phyloP scores from a whole-genome alignment of 1,139 yeast genomes.

The Pichia sp. region DNA sequence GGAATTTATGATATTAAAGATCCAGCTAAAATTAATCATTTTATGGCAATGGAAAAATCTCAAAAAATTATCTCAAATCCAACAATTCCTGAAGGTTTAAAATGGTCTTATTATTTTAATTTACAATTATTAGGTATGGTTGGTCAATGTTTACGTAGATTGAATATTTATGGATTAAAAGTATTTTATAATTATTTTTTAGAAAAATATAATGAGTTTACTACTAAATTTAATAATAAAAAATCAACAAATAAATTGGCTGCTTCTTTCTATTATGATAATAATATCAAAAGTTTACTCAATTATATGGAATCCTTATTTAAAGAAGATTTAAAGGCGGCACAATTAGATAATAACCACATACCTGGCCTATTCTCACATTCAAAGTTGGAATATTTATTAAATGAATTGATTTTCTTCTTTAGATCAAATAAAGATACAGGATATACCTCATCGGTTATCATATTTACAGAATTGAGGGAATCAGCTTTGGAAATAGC shows the following conservation, averaged over 20 bases:
- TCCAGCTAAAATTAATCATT: constrained; percentile 63
- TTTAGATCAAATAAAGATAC: constrained; percentile 33
- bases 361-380: constrained; percentile 44
- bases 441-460: constrained; percentile 44
- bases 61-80: constrained; percentile 49
- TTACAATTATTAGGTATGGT: constrained; percentile 60
- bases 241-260: constrained; percentile 54
- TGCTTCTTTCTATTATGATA: constrained; percentile 51
- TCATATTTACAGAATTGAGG: constrained; percentile 80
- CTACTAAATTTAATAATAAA: constrained; percentile 45
- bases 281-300: constrained; percentile 40
- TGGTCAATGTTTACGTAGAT: constrained; percentile 64
- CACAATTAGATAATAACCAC: constrained; percentile 12
- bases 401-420: constrained; percentile 52
- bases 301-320: constrained; percentile 40
- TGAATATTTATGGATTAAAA: constrained; percentile 75
- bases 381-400: constrained; percentile 61
- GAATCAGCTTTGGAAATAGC: constrained; percentile 88
- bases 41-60: constrained; percentile 64
- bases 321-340: constrained; percentile 30
- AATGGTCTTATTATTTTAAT: constrained; percentile 62
- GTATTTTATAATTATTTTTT: constrained; percentile 65
- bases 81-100: constrained; percentile 54
- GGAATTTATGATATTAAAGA: constrained; percentile 58
- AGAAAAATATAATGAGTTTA: constrained; percentile 53